Evolutionary conservation across 164 flowering plant species (phyloP), one percentile per base, ranked within the genome.

Genomic region (Berberis thunbergii): DNA sequence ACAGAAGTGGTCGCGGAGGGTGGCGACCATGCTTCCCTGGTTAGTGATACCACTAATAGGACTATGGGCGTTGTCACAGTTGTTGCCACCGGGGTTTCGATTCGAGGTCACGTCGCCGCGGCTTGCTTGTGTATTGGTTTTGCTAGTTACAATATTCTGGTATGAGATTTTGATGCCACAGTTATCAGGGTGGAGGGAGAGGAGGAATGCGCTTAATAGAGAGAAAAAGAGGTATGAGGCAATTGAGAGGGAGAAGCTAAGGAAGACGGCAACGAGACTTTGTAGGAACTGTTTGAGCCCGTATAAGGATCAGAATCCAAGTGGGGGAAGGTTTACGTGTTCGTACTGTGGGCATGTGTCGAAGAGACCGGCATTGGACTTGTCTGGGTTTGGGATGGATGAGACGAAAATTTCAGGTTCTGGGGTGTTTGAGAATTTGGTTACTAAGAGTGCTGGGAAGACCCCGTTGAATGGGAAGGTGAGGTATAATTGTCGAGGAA

Each of bases 11-110:
- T 86, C 98, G 64, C 88, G 94, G 74, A 76, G 84, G 73, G 81
- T 86, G 67, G 96, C 97, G 60, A 93, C 94, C 65, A 88, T 90
- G 97, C 83, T 93, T 58, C 98, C 97, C 41, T 93, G 98, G 98
- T 81, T 93, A 66, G 96, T 90, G 26, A 85, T 93, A 64, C 98
- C 98, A 5, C 82, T 90, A 2, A 86, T 93, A 54, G 94, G 89
- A 41, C 77, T 93, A 40, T 93, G 98, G 98, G 92, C 90, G 39
- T 66, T 93, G 11, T 93, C 97, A 26, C 98, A 90, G 82, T 79
- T 93, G 26, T 64, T 93, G 66, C 98, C 97, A 1, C n/a, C 97
- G 0, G 85, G 90, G 42, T 88, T 85, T 65, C 76, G 92, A 26
- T 88, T 90, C 46, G 98, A 93, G 74, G 85, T 90, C 52, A 93